phyloP scores from a whole-genome alignment of 345 rosid species.

The Arabidopsis arenosa region DNA sequence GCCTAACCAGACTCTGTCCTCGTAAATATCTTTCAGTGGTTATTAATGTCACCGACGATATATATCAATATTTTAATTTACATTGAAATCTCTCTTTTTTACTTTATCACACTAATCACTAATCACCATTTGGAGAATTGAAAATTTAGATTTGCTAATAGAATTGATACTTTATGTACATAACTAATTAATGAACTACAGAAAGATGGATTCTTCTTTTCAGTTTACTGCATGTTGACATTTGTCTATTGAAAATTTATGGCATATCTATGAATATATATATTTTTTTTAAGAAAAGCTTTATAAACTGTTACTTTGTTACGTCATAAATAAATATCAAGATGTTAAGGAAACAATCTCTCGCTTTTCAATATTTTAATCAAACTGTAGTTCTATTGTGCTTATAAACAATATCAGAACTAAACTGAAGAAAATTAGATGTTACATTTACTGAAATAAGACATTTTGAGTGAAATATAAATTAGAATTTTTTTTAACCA shows the following conservation, averaged over 20 bases:
- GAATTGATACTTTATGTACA: neutral
- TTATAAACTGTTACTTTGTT: neutral
- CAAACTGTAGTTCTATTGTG: neutral
- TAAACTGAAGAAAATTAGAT: neutral
- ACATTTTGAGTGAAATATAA: neutral
- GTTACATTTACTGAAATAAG: neutral
- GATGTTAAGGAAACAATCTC: neutral
- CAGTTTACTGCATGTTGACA: conserved; percentile 26
- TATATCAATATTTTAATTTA: neutral
- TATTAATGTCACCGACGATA: conserved; percentile 30
- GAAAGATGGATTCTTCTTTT: conserved; percentile 15
- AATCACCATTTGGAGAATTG: neutral
- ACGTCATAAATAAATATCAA: neutral
- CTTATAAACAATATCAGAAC: neutral
- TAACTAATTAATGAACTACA: neutral
- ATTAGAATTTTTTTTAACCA: neutral
- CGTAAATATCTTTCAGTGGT: conserved; percentile 27
- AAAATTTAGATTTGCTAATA: neutral
- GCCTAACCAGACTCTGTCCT: conserved; percentile 30
- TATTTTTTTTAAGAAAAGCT: neutral
- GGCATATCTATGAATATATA: conserved; percentile 4
- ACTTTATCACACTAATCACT: neutral
- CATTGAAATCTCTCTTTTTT: neutral
- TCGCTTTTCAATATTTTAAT: neutral
- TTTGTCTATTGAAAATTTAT: conserved; percentile 3